A percentile compares a stretch with the other conserved stretches of the same genome.
These are phyloP conservation scores for Cytospora paraplurivora DNA, from an alignment of 2,329 filamentous ascomycete genomes.

Conservation along the genomic window DNA sequence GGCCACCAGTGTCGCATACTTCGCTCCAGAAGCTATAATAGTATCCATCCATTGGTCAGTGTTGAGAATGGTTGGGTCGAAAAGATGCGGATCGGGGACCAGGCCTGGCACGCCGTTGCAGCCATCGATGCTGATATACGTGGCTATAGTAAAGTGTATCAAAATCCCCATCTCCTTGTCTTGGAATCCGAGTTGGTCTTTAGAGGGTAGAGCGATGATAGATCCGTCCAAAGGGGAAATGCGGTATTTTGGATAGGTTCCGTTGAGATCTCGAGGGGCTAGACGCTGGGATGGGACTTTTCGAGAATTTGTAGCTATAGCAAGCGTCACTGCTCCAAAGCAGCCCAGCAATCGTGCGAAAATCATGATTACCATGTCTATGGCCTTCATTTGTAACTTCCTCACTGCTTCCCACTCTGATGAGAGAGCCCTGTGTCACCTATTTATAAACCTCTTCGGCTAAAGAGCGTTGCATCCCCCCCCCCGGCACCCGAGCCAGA, in stretches of 20 bases:
- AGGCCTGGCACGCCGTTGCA: constrained; percentile 34
- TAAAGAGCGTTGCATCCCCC: no score
- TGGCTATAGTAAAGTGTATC: constrained; percentile 35
- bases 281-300: background rate
- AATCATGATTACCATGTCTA: background rate
- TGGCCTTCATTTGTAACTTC: background rate
- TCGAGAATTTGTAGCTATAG: background rate
- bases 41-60: constrained; percentile 37
- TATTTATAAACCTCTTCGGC: background rate
- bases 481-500: no score
- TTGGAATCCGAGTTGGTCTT: constrained; percentile 34
- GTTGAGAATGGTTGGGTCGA: constrained; percentile 32
- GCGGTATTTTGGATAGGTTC: constrained; percentile 27
- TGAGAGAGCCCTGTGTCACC: background rate
- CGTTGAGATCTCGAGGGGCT: constrained; percentile 9
- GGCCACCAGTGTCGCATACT: constrained; percentile 37
- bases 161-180: constrained; percentile 35
- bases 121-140: constrained; percentile 34
- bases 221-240: constrained; percentile 35
- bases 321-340: background rate
- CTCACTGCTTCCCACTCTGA: background rate
- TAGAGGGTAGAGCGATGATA: constrained; percentile 34
- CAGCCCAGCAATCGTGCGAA: background rate
- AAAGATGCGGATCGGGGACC: constrained; percentile 32
- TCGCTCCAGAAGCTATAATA: constrained; percentile 33